A percentile compares a stretch with the other conserved stretches of the same genome.
Evolutionary conservation across 768 basidiomycete species (phyloP).

Genomic region (Kwoniella sp.): DNA sequence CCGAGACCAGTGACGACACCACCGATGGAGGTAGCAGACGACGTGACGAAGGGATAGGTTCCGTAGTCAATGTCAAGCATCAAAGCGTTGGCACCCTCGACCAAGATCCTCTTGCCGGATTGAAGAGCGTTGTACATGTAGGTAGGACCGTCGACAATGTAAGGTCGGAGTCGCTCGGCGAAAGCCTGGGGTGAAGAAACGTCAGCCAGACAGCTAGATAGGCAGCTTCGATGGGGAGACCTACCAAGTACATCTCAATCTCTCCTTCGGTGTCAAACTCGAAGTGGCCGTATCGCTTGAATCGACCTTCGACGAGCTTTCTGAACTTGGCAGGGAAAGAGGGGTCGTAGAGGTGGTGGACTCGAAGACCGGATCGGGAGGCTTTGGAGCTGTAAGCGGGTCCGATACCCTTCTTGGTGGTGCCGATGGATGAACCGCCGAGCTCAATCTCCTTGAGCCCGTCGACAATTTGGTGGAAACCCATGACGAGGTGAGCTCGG

Average conservation of each 20-base stretch:
- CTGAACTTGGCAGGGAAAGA: conserved; percentile 90
- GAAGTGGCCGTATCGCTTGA: conserved; percentile 96
- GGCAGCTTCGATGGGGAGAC: conserved; percentile 18
- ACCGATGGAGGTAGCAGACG: conserved; percentile 87
- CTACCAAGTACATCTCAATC: conserved; percentile 85
- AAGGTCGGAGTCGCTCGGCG: conserved; percentile 79
- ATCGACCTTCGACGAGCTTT: conserved; percentile 90
- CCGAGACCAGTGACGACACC: conserved; percentile 98
- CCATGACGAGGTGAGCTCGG: conserved; percentile 94
- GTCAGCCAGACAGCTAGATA: too few species aligned
- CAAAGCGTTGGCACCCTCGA: conserved; percentile 96
- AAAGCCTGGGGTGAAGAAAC: too few species aligned
- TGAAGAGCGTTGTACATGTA: conserved; percentile 81
- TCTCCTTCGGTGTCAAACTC: conserved; percentile 98
- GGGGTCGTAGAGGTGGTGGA: conserved; percentile 92
- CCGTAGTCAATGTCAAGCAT: conserved; percentile 99
- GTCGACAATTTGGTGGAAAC: conserved; percentile 99
- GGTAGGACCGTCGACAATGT: conserved; percentile 82
- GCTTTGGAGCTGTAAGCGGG: conserved; percentile 98
- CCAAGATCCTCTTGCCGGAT: conserved; percentile 75
- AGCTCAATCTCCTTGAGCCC: conserved; percentile 97
- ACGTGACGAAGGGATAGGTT: conserved; percentile 97
- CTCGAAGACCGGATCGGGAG: conserved; percentile 88
- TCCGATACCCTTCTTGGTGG: conserved; percentile 97
- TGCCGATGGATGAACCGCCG: conserved; percentile 83